phyloP scores from a whole-genome alignment of 768 basidiomycete species.

The Imleria badia region DNA sequence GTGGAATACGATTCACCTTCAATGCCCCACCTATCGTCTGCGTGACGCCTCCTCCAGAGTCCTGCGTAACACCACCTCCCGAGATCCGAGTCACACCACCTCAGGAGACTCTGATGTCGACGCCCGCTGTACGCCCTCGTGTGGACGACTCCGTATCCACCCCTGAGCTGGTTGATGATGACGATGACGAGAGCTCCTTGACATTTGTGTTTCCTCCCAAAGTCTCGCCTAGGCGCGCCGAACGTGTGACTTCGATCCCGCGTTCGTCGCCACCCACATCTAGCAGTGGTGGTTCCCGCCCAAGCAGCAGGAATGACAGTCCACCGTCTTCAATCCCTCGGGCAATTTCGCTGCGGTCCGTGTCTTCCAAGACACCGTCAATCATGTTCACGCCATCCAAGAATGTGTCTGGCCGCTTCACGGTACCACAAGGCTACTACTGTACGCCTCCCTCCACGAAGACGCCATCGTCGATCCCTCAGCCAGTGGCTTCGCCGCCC shows the following conservation, averaged over 20 bases:
- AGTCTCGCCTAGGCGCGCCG: conserved; percentile 1
- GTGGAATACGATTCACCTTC: conserved; percentile 75
- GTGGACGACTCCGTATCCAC: neutral
- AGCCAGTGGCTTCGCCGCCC: conserved; percentile 50
- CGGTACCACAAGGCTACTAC: conserved; percentile 20
- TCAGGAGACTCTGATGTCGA: conserved; percentile 10
- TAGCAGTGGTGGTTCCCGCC: conserved; percentile 4
- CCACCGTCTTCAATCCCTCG: conserved; percentile 57
- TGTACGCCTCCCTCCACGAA: conserved; percentile 54
- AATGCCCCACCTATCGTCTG: conserved; percentile 48
- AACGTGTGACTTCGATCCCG: conserved; percentile 7
- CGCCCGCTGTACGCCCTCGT: conserved; percentile 19
- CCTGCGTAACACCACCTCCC: conserved; percentile 29
- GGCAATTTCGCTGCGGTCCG: conserved; percentile 36
- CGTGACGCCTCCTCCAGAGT: conserved; percentile 27
- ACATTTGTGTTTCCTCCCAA: conserved; percentile 26
- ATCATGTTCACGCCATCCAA: conserved; percentile 38
- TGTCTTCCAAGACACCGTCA: conserved; percentile 28
- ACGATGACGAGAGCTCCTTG: conserved; percentile 23
- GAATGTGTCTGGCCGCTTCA: conserved; percentile 27
- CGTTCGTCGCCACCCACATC: conserved; percentile 11
- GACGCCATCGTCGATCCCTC: conserved; percentile 62
- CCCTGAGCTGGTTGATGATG: conserved; percentile 18
- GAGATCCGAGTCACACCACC: conserved; percentile 24
- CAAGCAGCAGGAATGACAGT: conserved; percentile 15